Conservation (phyloP, 2,329 filamentous ascomycete species). For the Arthroderma sp. region DNA sequence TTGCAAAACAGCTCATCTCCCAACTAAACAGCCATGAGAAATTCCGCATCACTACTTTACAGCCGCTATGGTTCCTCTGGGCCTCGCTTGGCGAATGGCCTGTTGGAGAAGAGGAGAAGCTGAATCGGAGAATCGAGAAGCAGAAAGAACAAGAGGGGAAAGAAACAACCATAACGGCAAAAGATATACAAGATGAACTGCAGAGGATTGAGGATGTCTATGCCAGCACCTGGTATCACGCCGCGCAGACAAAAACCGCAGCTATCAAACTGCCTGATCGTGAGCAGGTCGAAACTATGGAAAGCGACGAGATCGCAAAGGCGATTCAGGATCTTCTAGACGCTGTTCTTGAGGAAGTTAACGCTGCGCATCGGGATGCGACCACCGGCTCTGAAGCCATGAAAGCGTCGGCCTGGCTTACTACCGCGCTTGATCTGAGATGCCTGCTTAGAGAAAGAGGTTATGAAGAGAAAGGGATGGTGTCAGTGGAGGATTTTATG, state of each 20-base stretch:
- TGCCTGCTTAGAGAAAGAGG: background rate
- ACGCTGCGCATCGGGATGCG: background rate
- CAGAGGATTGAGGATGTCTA: background rate
- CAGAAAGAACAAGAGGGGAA: background rate
- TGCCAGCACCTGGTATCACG: background rate
- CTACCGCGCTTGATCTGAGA: background rate
- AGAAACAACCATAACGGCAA: background rate
- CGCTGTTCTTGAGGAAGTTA: background rate
- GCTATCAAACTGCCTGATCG: background rate
- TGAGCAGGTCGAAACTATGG: background rate
- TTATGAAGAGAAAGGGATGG: background rate
- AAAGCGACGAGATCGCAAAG: conserved; percentile 1
- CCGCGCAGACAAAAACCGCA: background rate
- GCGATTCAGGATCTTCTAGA: background rate
- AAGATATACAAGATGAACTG: background rate
- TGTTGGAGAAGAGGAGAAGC: background rate
- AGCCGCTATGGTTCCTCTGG: background rate
- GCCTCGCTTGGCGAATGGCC: background rate
- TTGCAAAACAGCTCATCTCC: background rate
- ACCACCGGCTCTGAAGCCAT: background rate
- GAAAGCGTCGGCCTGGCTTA: background rate
- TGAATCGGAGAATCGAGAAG: background rate
- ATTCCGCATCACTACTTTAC: background rate
- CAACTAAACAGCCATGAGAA: conserved; percentile 8
- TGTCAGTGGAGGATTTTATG: background rate